phyloP scores from a whole-genome alignment of 1,284 basidiomycete species.

The Heimioporus punctisporus region DNA sequence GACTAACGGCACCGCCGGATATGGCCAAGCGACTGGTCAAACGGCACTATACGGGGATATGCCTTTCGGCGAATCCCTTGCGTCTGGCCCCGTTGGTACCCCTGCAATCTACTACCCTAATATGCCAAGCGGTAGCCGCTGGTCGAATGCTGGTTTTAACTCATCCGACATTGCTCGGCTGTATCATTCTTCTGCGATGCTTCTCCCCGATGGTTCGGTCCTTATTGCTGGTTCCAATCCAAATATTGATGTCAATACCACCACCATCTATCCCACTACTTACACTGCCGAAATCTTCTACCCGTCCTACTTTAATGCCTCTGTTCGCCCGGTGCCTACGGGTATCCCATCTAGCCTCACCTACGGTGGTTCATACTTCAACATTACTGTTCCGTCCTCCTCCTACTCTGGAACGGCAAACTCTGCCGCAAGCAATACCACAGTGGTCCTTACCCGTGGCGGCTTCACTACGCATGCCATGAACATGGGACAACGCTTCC shows the following conservation, averaged over 20 bases:
- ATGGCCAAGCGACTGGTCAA: slow-evolving; percentile 53
- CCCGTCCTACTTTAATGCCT: slow-evolving; percentile 79
- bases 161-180: slow-evolving; percentile 72
- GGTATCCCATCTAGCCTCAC: slow-evolving; percentile 75
- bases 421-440: slow-evolving; percentile 75
- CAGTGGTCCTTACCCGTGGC: slow-evolving; percentile 80
- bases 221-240: slow-evolving; percentile 94
- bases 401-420: slow-evolving; percentile 72
- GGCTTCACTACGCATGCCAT: slow-evolving; percentile 97
- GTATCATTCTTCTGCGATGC: slow-evolving; percentile 90
- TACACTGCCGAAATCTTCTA: slow-evolving; percentile 91
- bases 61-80: slow-evolving; percentile 67
- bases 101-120: slow-evolving; percentile 82
- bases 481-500: slow-evolving; percentile 89
- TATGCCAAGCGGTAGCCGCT: slow-evolving; percentile 64
- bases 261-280: slow-evolving; percentile 79
- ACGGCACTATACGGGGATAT: slow-evolving; percentile 48
- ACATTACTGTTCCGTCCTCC: slow-evolving; percentile 58
- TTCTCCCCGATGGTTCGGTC: slow-evolving; percentile 88
- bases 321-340: slow-evolving; percentile 69
- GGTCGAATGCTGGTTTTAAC: slow-evolving; percentile 69
- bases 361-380: slow-evolving; percentile 88
- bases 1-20: slow-evolving; percentile 77
- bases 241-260: slow-evolving; percentile 81
- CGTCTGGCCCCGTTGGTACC: slow-evolving; percentile 64